These are phyloP conservation scores for Spathaspora boniae DNA, from an alignment of 805 yeast genomes.

Conservation along the genomic window DNA sequence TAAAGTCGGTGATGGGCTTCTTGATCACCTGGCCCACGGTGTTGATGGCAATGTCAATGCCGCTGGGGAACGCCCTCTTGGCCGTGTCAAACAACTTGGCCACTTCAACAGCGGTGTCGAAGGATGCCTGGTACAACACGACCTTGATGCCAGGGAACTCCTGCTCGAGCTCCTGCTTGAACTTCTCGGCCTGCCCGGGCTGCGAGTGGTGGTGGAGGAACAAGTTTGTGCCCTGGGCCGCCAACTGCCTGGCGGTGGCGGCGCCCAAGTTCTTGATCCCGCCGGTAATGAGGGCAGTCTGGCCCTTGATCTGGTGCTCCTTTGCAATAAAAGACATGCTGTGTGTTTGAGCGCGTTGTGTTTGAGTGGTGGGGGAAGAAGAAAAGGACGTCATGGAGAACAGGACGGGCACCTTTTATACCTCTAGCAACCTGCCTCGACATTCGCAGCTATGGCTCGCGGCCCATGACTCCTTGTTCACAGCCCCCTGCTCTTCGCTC, in stretches of 20 bases:
- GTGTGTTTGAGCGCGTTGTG: too few relatives aligned
- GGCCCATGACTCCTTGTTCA: too few relatives aligned
- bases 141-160: constrained; percentile 38
- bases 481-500: too few relatives aligned
- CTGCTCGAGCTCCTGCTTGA: constrained; percentile 33
- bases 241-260: constrained; percentile 50
- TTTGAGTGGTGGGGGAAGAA: too few relatives aligned
- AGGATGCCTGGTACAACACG: constrained; percentile 39
- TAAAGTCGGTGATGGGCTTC: constrained; percentile 51
- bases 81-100: constrained; percentile 46
- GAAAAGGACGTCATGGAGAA: too few relatives aligned
- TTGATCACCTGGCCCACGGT: constrained; percentile 66
- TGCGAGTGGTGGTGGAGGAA: constrained; percentile 57
- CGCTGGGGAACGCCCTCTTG: constrained; percentile 40
- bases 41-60: constrained; percentile 61
- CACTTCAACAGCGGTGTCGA: constrained; percentile 40
- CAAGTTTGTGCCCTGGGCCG: constrained; percentile 50
- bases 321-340: too few relatives aligned
- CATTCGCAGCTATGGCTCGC: too few relatives aligned
- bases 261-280: constrained; percentile 63
- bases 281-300: constrained; percentile 55
- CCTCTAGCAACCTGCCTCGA: too few relatives aligned
- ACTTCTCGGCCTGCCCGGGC: constrained; percentile 28
- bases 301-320: too few relatives aligned
- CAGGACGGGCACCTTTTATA: too few relatives aligned